Evolutionary conservation across 1,284 basidiomycete genomes (phyloP).

Genomic region (Ustilago lituana): DNA sequence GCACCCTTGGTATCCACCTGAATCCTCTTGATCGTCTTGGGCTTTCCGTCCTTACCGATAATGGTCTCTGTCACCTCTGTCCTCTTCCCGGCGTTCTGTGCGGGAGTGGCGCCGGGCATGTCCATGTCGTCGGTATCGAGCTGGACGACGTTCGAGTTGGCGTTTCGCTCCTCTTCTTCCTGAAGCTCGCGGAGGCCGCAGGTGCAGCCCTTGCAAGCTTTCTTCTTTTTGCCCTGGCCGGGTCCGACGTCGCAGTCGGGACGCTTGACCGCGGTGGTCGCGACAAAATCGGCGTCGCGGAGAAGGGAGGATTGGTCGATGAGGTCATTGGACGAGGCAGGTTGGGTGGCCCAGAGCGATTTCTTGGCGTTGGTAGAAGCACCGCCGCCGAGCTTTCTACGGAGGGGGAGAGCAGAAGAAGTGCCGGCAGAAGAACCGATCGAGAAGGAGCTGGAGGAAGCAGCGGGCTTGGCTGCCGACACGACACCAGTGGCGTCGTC

Average conservation of each 20-base stretch:
- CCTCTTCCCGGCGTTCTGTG: slow-evolving; percentile 29
- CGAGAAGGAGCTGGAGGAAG: slow-evolving; percentile 22
- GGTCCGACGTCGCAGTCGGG: slow-evolving; percentile 64
- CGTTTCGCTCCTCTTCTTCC: slow-evolving; percentile 59
- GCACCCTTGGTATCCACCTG: slow-evolving; percentile 66
- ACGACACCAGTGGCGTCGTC: slow-evolving; percentile 18
- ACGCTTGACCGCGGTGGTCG: slow-evolving; percentile 54
- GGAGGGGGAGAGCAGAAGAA: slow-evolving; percentile 49
- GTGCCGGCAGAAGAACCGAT: slow-evolving; percentile 33
- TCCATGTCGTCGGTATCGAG: slow-evolving; percentile 60
- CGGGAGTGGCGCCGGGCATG: slow-evolving; percentile 38
- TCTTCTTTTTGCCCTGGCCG: slow-evolving; percentile 54
- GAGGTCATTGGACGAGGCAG: slow-evolving; percentile 39
- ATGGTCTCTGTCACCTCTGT: slow-evolving; percentile 60
- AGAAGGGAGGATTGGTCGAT: slow-evolving; percentile 61
- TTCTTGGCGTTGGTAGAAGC: slow-evolving; percentile 44
- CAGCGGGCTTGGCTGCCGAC: slow-evolving; percentile 20
- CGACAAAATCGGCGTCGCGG: slow-evolving; percentile 45
- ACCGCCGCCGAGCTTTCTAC: slow-evolving; percentile 47
- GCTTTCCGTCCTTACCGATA: slow-evolving; percentile 60
- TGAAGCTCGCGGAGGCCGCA: slow-evolving; percentile 65
- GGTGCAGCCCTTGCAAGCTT: slow-evolving; percentile 67
- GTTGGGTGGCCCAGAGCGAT: slow-evolving; percentile 61
- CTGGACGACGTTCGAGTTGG: slow-evolving; percentile 49
- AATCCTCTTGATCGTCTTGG: slow-evolving; percentile 63